Evolutionary conservation across 495 filamentous ascomycete species (phyloP), one percentile per base, ranked within the genome.

Genomic region (Hypoxylon lienhwacheense): DNA sequence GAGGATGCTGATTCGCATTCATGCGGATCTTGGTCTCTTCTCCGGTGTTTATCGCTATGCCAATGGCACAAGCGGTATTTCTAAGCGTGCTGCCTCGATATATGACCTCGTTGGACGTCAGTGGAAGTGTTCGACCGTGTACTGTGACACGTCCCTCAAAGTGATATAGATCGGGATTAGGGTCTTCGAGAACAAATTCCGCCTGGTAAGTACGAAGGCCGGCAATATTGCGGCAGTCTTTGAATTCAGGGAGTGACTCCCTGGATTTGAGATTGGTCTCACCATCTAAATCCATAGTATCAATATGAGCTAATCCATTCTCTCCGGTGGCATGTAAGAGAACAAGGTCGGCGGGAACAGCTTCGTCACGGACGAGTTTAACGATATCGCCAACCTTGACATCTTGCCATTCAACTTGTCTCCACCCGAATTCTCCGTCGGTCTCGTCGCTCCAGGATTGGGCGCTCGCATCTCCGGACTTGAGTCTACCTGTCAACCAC

Each of bases 271-370:
- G 74, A 62, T 93, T 96, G 0, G 90, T 96, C 70, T 96, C 91
- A 12, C 91, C 91, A 55, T 96, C 91, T n/a, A 96, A 69, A 4
- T 91, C 91, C 91, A 96, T 95, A 0, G 91, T 96, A 68, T 96
- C 91, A 47, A 95, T 85, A 63, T 91, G 95, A 2, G 90, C 91
- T 46, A 90, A 67, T 2, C 84, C 85, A 50, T 90, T 86, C n/a
- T 84, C 82, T 0, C 88, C 87, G 16, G 78, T 80, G 0, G 90
- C 86, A 59, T 87, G 77, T 12, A 96, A 77, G 22, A 96, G 70
- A 19, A 83, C 78, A 37, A 95, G 71, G 65, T 96, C 91, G 8
- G 91, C 91, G 2, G 91, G 90, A 25, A 88, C 81, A 15, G 83
- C 77, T 34, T 95, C 85, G 59, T 96, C 85, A 14, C 91, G 86